Conservation (phyloP, 2,329 filamentous ascomycete species). For the Corynespora cassiicola region DNA sequence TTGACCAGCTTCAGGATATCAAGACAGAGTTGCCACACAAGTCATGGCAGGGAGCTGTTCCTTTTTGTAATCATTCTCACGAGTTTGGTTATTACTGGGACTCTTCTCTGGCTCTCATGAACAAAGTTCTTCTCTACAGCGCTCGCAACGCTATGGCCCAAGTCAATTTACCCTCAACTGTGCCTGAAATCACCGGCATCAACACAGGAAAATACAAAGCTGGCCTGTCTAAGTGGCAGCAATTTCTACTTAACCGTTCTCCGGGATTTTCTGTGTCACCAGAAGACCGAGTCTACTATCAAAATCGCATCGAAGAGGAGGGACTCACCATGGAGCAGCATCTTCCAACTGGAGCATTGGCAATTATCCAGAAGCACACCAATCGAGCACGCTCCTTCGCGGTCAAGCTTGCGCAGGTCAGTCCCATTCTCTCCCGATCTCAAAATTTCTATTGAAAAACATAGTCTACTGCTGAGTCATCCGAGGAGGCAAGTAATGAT, state of each 20-base stretch:
- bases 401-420: constrained; percentile 3
- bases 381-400: not conserved
- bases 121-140: constrained; percentile 6
- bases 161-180: not conserved
- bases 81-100: constrained; percentile 7
- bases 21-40: constrained; percentile 9
- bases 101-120: constrained; percentile 11
- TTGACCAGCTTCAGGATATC: constrained; percentile 28
- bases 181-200: constrained; percentile 7
- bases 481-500: not conserved
- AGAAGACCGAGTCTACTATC: constrained; percentile 3
- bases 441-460: not conserved
- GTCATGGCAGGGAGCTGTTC: not conserved
- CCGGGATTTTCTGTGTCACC: constrained; percentile 23
- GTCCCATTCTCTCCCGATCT: not conserved
- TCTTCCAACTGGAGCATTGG: constrained; percentile 32
- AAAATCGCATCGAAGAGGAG: not conserved
- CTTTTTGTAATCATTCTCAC: constrained; percentile 1
- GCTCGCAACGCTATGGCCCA: not conserved
- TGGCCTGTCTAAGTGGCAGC: constrained; percentile 35
- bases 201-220: constrained; percentile 21
- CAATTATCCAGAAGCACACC: constrained; percentile 28
- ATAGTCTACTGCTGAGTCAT: no score
- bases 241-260: constrained; percentile 26
- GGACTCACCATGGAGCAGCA: constrained; percentile 7